These are phyloP conservation scores for Fusarium clavum DNA, from an alignment of 2,329 filamentous ascomycete genomes.

Conservation along the genomic window DNA sequence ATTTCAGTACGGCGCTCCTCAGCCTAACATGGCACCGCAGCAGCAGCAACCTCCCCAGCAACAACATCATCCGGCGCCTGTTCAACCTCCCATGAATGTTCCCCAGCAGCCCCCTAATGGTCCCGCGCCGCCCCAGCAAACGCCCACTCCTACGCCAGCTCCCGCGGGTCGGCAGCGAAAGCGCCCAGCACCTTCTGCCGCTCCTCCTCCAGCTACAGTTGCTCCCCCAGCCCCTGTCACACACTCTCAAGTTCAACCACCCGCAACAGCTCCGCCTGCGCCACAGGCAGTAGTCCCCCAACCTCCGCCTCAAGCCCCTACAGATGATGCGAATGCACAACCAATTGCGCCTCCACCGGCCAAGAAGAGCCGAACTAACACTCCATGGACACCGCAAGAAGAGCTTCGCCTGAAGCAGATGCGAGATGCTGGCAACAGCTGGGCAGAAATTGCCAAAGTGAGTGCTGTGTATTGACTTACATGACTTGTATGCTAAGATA, in stretches of 20 bases:
- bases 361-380: conserved; percentile 98
- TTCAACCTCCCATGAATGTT: conserved; percentile 56
- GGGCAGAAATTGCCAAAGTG: conserved; percentile 99
- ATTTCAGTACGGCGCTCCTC: conserved; percentile 55
- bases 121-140: conserved; percentile 50
- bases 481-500: conserved; percentile 10
- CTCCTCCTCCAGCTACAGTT: conserved; percentile 53
- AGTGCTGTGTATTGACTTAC: conserved; percentile 52
- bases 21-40: conserved; percentile 54
- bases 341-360: conserved; percentile 63
- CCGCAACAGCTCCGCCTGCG: conserved; percentile 47
- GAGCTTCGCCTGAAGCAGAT: conserved; percentile 93
- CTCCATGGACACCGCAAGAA: conserved; percentile 95
- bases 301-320: conserved; percentile 46
- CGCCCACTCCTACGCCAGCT: conserved; percentile 55
- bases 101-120: conserved; percentile 54
- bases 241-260: conserved; percentile 50
- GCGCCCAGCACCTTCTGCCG: conserved; percentile 54
- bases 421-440: conserved; percentile 92
- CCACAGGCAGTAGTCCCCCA: conserved; percentile 47
- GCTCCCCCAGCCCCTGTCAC: conserved; percentile 50
- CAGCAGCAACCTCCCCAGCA: conserved; percentile 51
- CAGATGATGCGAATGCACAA: conserved; percentile 49
- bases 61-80: conserved; percentile 54
- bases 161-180: conserved; percentile 56